Conservation (phyloP, 2,329 filamentous ascomycete genomes). For the Aspergillus pseudoterreus region DNA sequence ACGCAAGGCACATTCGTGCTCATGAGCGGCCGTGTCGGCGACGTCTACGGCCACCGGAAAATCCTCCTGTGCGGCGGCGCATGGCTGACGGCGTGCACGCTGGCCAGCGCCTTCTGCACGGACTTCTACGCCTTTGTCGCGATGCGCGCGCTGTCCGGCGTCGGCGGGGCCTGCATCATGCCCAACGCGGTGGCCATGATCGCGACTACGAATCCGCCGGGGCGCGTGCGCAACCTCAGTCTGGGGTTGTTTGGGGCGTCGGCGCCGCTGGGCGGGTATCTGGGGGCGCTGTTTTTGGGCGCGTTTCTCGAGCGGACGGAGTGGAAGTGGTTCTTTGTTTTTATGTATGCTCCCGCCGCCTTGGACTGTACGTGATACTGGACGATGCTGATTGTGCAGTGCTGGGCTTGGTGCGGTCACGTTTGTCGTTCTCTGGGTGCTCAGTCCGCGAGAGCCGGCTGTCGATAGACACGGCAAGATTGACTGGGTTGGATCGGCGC, state of each 20-base stretch:
- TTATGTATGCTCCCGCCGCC: conserved; percentile 15
- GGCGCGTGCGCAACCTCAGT: conserved; percentile 43
- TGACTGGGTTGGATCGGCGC: conserved; percentile 39
- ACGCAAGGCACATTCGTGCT: conserved; percentile 58
- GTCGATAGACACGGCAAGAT: conserved; percentile 37
- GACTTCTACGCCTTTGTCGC: conserved; percentile 43
- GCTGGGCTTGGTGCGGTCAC: conserved; percentile 20
- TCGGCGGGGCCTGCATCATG: conserved; percentile 51
- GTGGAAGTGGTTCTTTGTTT: conserved; percentile 44
- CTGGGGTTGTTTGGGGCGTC: conserved; percentile 48
- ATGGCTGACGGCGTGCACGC: conserved; percentile 55
- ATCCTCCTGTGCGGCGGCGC: conserved; percentile 53
- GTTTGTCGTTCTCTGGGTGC: conserved; percentile 22
- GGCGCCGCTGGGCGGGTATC: conserved; percentile 45
- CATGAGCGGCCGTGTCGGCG: conserved; percentile 54
- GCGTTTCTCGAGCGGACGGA: conserved; percentile 33
- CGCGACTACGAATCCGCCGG: conserved; percentile 47
- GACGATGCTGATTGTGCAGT: conserved; percentile 7
- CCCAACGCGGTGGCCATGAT: conserved; percentile 53
- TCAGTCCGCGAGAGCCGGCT: conserved; percentile 27
- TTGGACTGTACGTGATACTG: no score
- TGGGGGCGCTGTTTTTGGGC: conserved; percentile 41
- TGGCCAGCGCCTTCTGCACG: conserved; percentile 48
- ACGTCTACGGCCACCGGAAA: conserved; percentile 55
- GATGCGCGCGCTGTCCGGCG: conserved; percentile 46